phyloP scores from a whole-genome alignment of 805 yeast genomes.

The Dipodascus albidus region DNA sequence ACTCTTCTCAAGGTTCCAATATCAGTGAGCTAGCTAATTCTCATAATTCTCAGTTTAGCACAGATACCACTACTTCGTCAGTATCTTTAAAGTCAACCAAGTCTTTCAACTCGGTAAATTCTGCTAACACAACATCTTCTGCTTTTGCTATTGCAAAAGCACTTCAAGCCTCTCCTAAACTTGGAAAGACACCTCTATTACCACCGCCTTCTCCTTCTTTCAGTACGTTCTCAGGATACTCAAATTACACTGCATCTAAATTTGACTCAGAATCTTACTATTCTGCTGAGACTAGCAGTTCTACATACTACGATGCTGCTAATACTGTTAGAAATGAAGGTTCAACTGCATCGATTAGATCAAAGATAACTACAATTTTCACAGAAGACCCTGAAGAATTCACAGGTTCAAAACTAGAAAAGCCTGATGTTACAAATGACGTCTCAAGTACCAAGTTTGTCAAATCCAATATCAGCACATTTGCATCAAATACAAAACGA shows the following conservation, averaged over 20 bases:
- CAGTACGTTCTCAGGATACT: background rate
- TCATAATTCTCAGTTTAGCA: background rate
- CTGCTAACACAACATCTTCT: background rate
- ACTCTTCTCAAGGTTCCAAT: background rate
- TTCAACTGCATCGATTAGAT: background rate
- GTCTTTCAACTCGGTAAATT: background rate
- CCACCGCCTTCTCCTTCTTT: background rate
- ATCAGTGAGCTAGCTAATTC: background rate
- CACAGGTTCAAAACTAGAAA: no score
- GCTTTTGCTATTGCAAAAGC: background rate
- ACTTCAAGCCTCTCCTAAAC: background rate
- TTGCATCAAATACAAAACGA: no score
- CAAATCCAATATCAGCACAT: no score
- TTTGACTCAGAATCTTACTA: background rate
- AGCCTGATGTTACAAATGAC: no score
- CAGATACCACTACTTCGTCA: background rate
- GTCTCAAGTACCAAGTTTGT: no score
- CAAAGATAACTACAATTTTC: background rate
- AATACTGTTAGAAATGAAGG: background rate
- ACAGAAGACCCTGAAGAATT: no score
- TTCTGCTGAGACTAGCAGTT: background rate
- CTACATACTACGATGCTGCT: background rate
- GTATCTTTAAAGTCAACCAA: background rate
- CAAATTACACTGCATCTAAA: background rate
- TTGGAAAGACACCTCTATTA: background rate